Conservation (phyloP, 352 stramenopile species). For the Phytophthora europaea region DNA sequence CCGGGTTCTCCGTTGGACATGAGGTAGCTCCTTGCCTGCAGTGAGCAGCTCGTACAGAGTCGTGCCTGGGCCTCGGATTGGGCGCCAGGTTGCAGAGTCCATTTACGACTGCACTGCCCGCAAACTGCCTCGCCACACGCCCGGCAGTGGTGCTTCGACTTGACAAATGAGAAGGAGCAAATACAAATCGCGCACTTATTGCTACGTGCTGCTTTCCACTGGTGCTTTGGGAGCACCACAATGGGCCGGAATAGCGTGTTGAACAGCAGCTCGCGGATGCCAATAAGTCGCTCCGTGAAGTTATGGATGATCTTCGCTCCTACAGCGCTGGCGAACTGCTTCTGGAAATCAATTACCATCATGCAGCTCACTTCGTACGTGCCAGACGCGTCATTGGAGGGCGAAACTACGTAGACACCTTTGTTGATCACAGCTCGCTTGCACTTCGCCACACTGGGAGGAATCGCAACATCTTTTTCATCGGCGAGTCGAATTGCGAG, state of each 20-base stretch:
- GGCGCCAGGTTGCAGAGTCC: conserved; percentile 77
- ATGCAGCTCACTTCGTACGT: conserved; percentile 86
- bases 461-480: conserved; percentile 66
- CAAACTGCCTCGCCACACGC: conserved; percentile 87
- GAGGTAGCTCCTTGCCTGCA: conserved; percentile 74
- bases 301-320: conserved; percentile 79
- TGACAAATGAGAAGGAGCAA: conserved; percentile 77
- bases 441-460: conserved; percentile 85
- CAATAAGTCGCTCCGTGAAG: conserved; percentile 81
- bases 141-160: conserved; percentile 82
- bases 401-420: conserved; percentile 75
- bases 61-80: conserved; percentile 72
- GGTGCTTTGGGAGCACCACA: conserved; percentile 58
- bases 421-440: conserved; percentile 89
- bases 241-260: conserved; percentile 87
- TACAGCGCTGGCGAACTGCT: conserved; percentile 73
- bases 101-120: conserved; percentile 85
- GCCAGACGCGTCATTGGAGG: conserved; percentile 43
- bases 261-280: conserved; percentile 85
- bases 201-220: conserved; percentile 68
- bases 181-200: conserved; percentile 81
- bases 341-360: conserved; percentile 89
- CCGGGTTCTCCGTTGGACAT: conserved; percentile 42
- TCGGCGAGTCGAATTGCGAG: conserved; percentile 72
- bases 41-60: conserved; percentile 84